These are phyloP conservation scores for Neurospora hispaniola DNA, from an alignment of 495 filamentous ascomycete genomes.

Conservation along the genomic window DNA sequence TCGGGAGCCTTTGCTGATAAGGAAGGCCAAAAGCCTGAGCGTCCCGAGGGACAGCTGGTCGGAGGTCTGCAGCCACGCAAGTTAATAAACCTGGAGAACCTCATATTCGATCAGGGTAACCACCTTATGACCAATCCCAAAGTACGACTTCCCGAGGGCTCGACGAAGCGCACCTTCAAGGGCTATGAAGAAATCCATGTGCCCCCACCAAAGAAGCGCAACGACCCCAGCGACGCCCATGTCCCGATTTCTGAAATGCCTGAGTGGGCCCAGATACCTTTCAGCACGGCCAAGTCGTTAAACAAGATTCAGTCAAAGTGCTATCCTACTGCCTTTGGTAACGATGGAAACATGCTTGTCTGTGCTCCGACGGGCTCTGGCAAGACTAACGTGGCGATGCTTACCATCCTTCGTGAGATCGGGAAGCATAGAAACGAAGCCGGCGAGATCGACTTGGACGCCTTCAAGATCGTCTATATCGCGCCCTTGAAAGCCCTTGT, in stretches of 20 bases:
- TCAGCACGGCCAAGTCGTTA: slow-evolving; percentile 63
- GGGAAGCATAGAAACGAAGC: slow-evolving; percentile 86
- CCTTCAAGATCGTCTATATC: slow-evolving; percentile 96
- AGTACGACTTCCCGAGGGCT: slow-evolving; percentile 89
- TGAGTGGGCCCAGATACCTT: slow-evolving; percentile 81
- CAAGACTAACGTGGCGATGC: slow-evolving; percentile 98
- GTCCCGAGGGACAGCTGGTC: slow-evolving; percentile 55
- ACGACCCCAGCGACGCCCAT: slow-evolving; percentile 66
- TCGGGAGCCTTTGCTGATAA: slow-evolving; percentile 46
- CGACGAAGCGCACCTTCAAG: slow-evolving; percentile 89
- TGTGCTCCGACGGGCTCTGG: slow-evolving; percentile 96
- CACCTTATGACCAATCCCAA: slow-evolving; percentile 97
- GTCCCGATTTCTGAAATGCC: slow-evolving; percentile 81
- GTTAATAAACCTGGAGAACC: slow-evolving; percentile 86
- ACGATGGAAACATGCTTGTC: slow-evolving; percentile 95
- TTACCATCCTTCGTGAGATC: slow-evolving; percentile 90
- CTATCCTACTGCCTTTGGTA: slow-evolving; percentile 80
- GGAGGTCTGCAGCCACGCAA: slow-evolving; percentile 82
- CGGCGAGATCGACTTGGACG: slow-evolving; percentile 84
- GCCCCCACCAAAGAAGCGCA: slow-evolving; percentile 74
- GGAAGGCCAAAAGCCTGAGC: slow-evolving; percentile 27
- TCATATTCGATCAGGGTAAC: slow-evolving; percentile 95
- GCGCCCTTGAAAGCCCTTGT: slow-evolving; percentile 91
- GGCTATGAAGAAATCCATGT: slow-evolving; percentile 98
- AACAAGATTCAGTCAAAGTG: slow-evolving; percentile 95